phyloP scores from a whole-genome alignment of 2,329 filamentous ascomycete species.

The Raffaelea ambrosiae region DNA sequence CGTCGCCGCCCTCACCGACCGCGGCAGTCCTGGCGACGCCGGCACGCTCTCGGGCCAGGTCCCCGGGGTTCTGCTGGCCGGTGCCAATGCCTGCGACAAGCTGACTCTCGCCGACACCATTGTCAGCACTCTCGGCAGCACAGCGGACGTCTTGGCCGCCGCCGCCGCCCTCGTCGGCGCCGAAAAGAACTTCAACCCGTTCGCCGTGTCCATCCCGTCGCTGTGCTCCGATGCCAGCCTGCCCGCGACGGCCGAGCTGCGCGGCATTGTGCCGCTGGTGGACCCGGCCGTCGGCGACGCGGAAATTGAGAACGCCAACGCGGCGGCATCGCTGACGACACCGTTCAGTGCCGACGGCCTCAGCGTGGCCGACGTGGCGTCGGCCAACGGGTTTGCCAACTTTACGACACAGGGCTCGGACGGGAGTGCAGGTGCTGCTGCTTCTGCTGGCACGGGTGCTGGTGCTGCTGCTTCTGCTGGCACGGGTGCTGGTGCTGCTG shows the following conservation, averaged over 20 bases:
- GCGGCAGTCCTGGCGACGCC: constrained; percentile 49
- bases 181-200: constrained; percentile 32
- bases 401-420: constrained; percentile 35
- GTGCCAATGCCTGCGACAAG: constrained; percentile 55
- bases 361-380: constrained; percentile 57
- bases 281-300: constrained; percentile 54
- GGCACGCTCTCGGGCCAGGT: constrained; percentile 55
- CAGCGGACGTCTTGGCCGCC: constrained; percentile 48
- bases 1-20: constrained; percentile 41
- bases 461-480: constrained; percentile 3
- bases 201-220: constrained; percentile 48
- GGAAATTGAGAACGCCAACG: constrained; percentile 52
- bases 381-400: constrained; percentile 53
- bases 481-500: not conserved
- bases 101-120: constrained; percentile 58
- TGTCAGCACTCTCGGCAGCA: constrained; percentile 49
- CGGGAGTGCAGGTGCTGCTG: constrained; percentile 13
- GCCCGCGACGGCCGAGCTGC: constrained; percentile 50
- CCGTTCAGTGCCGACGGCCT: constrained; percentile 53
- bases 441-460: constrained; percentile 1
- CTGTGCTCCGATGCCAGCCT: constrained; percentile 57
- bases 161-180: constrained; percentile 28
- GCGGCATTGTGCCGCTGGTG: constrained; percentile 59
- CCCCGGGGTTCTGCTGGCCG: constrained; percentile 54
- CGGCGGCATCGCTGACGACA: constrained; percentile 38